Percentiles rank a stretch among this genome's conserved stretches.
Evolutionary conservation across 1,284 basidiomycete species (phyloP).

Genomic region (Sanghuangporus weigelae): DNA sequence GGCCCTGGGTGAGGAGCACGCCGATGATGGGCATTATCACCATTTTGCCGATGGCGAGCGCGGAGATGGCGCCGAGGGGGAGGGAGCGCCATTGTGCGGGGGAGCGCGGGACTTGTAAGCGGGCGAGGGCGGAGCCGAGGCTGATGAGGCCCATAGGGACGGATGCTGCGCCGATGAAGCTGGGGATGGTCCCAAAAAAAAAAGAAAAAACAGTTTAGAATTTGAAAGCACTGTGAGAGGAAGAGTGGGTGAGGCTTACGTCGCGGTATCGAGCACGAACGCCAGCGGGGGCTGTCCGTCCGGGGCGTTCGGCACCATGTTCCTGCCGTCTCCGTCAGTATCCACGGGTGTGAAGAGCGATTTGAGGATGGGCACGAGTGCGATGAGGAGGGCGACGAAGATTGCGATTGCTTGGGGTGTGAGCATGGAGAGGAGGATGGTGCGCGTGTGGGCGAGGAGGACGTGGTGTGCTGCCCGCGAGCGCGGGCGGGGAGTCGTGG

Average conservation of each 20-base stretch:
- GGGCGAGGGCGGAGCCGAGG: slow-evolving; percentile 69
- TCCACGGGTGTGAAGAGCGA: slow-evolving; percentile 56
- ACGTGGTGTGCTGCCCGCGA: slow-evolving; percentile 16
- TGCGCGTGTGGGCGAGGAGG: slow-evolving; percentile 19
- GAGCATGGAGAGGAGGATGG: slow-evolving; percentile 40
- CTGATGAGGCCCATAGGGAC: slow-evolving; percentile 72
- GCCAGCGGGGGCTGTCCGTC: slow-evolving; percentile 73
- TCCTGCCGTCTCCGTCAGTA: slow-evolving; percentile 27
- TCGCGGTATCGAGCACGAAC: slow-evolving; percentile 58
- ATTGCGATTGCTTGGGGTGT: slow-evolving; percentile 60
- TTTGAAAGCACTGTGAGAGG: background rate
- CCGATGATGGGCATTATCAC: slow-evolving; percentile 67
- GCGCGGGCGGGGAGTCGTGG: slow-evolving; percentile 5
- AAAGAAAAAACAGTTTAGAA: background rate
- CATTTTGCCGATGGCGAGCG: slow-evolving; percentile 59
- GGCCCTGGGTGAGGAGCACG: slow-evolving; percentile 52
- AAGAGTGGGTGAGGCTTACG: background rate
- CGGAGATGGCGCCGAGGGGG: slow-evolving; percentile 61
- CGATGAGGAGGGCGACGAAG: slow-evolving; percentile 59
- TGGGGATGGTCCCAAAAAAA: background rate
- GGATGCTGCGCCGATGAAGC: slow-evolving; percentile 66
- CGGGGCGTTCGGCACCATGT: slow-evolving; percentile 56
- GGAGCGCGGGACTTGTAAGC: slow-evolving; percentile 50
- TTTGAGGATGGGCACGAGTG: slow-evolving; percentile 64
- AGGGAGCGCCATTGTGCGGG: slow-evolving; percentile 41